A percentile compares a stretch with the other conserved stretches of the same genome.
phyloP scores from a whole-genome alignment of 164 flowering plant genomes.

The Hamamelis virginiana region DNA sequence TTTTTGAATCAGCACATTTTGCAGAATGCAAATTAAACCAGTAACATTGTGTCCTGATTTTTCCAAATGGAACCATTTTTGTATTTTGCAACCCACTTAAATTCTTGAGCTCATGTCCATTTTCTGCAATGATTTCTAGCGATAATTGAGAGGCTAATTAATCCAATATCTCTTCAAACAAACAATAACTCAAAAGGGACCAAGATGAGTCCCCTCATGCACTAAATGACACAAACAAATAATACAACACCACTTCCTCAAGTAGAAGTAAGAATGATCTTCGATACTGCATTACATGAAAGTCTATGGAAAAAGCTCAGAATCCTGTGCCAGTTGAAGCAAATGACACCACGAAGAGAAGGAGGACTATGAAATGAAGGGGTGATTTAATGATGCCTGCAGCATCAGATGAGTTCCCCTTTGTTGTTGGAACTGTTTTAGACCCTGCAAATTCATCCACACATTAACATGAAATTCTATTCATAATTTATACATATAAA shows the following conservation, averaged over 20 bases:
- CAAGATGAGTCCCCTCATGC: neutral
- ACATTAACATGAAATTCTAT: neutral
- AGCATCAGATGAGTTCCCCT: conserved; percentile 26
- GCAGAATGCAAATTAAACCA: too few species aligned
- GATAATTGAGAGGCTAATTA: too few species aligned
- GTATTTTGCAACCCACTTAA: too few species aligned
- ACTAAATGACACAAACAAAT: neutral
- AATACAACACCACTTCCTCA: neutral
- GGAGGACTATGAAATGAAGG: conserved; percentile 17
- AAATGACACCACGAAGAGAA: conserved; percentile 21
- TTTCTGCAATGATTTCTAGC: too few species aligned
- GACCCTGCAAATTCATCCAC: conserved; percentile 25
- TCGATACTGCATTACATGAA: neutral
- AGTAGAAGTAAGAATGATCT: neutral
- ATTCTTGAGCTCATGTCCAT: too few species aligned
- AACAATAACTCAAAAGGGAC: neutral
- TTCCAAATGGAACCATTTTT: too few species aligned
- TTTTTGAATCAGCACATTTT: too few species aligned
- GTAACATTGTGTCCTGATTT: too few species aligned
- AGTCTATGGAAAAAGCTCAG: conserved; percentile 10
- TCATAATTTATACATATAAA: too few species aligned
- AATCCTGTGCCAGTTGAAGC: conserved; percentile 20
- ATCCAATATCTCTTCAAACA: too few species aligned
- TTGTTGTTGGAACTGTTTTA: conserved; percentile 25
- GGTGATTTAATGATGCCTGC: conserved; percentile 22